Evolutionary conservation across 1,284 basidiomycete genomes (phyloP).

Genomic region (Boletus sp.): DNA sequence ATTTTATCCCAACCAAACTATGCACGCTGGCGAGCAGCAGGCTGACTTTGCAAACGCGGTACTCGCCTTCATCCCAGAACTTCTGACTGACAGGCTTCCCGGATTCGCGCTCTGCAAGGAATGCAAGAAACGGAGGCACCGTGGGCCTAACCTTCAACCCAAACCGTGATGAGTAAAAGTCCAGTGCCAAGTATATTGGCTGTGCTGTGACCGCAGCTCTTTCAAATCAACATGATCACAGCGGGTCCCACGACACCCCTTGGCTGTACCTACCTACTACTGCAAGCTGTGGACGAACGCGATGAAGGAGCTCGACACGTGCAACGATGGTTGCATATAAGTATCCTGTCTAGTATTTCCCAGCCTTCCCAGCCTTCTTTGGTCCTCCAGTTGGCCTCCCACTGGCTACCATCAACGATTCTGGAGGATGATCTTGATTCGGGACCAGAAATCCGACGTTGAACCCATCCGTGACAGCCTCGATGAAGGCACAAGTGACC

Average conservation of each 20-base stretch:
- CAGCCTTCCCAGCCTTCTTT: background rate
- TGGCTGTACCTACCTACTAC: background rate
- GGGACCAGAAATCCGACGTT: background rate
- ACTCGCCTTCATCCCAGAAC: too few relatives aligned
- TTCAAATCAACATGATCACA: too few relatives aligned
- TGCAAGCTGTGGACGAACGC: background rate
- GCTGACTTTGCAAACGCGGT: too few relatives aligned
- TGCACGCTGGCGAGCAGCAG: too few relatives aligned
- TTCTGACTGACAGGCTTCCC: too few relatives aligned
- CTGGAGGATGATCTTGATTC: background rate
- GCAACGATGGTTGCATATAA: background rate
- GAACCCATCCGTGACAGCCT: background rate
- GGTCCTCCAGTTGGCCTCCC: background rate
- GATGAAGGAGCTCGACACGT: background rate
- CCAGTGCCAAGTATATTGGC: too few relatives aligned
- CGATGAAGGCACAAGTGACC: conserved; percentile 3
- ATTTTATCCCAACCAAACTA: too few relatives aligned
- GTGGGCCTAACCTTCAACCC: too few relatives aligned
- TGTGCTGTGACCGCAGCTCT: too few relatives aligned
- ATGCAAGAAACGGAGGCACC: too few relatives aligned
- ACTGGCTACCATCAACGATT: background rate
- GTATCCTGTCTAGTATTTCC: background rate
- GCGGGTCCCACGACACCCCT: background rate
- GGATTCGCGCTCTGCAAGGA: too few relatives aligned
- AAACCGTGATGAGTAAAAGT: too few relatives aligned